Evolutionary conservation across 192 early-diverging fungal species (phyloP), one percentile per base, ranked within the genome.

Genomic region (Entrophospora sp.): DNA sequence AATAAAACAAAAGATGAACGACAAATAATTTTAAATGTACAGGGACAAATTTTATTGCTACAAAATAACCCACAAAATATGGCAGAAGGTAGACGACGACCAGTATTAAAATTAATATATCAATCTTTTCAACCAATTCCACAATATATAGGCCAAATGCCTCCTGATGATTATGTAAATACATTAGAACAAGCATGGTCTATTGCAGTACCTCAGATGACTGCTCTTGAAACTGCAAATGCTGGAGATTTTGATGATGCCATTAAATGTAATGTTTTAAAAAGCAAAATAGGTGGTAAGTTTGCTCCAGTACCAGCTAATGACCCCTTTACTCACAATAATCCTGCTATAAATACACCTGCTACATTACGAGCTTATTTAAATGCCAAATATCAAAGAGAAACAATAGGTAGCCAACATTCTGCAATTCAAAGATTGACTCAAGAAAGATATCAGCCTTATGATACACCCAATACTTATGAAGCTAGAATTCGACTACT

Each of bases 1-100:
- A 14, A 36, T 35, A 36, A 34, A 35, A 57, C 31, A 6, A 7
- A 18, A 34, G 18, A 6, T n/a, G 18, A 16, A 58, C 16, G 7
- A 4, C 56, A 36, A 36, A 36, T 6, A 35, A 58, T 25, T 52
- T 52, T 58, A 37, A 38, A 36, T 58, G 31, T 34, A 13, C 32
- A 36, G 56, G 4, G 27, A 51, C 38, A 52, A 24, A 22, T n/a
- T 52, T 24, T 52, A 25, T 9, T 20, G 3, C 24, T 38, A 4
- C 14, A 36, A 36, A 58, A 58, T 58, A 22, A 51, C 24, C 48
- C n/a, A 40, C 49, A 52, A 52, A 52, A 52, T 5, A 52, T 52
- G 49, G 49, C 49, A 52, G 49, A 27, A 52, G 24, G 5, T 20
- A 49, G 24, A 49, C 49, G 14, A 10, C 18, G 6, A 20, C 48